Base-by-base conservation (phyloP, 345 rosid genomes). In the Raphanus sativus region DNA sequence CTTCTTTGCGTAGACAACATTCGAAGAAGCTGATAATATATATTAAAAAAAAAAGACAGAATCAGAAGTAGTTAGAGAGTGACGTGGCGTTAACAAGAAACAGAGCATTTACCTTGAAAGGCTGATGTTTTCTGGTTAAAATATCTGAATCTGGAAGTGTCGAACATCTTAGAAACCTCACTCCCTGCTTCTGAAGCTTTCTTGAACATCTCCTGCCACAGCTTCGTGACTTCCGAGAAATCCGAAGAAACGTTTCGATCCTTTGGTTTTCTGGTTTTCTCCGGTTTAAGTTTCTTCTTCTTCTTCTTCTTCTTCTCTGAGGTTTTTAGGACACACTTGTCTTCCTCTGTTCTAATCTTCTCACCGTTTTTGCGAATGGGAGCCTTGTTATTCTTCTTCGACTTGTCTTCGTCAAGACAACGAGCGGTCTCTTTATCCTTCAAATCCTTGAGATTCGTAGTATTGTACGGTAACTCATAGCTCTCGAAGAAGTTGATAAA, bases 401-500 rank as follows among this genome's bases (percentile, higher is more conserved):
- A 7, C n/a, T 10, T 26, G 13, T 75, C 65, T 24, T 75, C 70
- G 3, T 64, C 74, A 25, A 2, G 63, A 36, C 11, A 21, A 50
- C 12, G 77, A 65, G 58, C 50, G 36, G 24, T 71, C 66, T 65
- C 80, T 69, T 5, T 56, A 3, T 65, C 73, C 1, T 69, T 74
- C 54, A 48, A 55, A 4, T 80, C 79, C 16, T 75, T 75, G 3
- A 21, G 6, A 48, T 40, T 65, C 1, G 66, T 6, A 25, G 6
- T 28, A n/a, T n/a, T n/a, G 73, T 80, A 80, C 40, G 77, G 70
- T 48, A 61, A 11, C 74, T 80, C 83, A 28, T 67, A 75, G 69
- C 70, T 74, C 73, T 80, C 80, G 70, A 75, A 80, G 74, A 90
- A 83, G 70, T 87, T 88, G 42, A 90, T 71, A 59, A 88, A 86